Percentiles rank a stretch among this genome's conserved stretches.
These are phyloP conservation scores for Limnanthes douglasii DNA, from an alignment of 345 rosid species.

Conservation along the genomic window DNA sequence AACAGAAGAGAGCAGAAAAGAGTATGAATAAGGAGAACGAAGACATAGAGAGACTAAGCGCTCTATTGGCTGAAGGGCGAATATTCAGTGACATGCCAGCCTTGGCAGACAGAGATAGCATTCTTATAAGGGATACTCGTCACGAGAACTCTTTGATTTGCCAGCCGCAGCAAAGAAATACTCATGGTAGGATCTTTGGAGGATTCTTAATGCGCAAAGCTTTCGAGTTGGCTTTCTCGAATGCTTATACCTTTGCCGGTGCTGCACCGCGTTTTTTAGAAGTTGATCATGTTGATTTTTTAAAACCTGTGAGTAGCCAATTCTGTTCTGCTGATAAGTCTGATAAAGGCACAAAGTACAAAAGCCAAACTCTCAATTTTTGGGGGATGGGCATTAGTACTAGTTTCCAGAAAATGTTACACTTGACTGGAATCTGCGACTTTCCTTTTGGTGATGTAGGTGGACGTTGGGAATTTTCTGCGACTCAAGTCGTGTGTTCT, in stretches of 20 bases:
- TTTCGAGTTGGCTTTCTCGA: constrained; percentile 71
- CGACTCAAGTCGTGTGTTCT: constrained; percentile 71
- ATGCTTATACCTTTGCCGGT: constrained; percentile 80
- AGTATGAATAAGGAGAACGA: constrained; percentile 16
- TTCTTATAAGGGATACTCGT: constrained; percentile 50
- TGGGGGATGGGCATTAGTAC: neutral
- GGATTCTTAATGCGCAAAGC: constrained; percentile 88
- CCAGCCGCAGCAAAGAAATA: constrained; percentile 82
- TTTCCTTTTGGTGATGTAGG: constrained; percentile 24
- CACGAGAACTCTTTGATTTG: constrained; percentile 67
- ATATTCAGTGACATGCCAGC: constrained; percentile 88
- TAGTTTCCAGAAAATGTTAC: neutral
- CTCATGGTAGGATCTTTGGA: constrained; percentile 77
- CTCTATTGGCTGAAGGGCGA: constrained; percentile 65
- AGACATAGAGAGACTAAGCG: constrained; percentile 36
- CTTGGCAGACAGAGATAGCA: constrained; percentile 77
- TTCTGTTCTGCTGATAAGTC: neutral
- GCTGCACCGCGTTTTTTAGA: constrained; percentile 59
- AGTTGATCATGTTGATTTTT: constrained; percentile 84
- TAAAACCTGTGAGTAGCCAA: constrained; percentile 53
- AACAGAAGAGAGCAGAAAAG: constrained; percentile 28
- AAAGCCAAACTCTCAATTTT: neutral
- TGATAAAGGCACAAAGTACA: neutral
- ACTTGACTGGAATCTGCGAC: neutral
- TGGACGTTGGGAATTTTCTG: constrained; percentile 78